These are phyloP conservation scores for Excoecaria cochinchinensis DNA, from an alignment of 345 rosid species.

Conservation along the genomic window DNA sequence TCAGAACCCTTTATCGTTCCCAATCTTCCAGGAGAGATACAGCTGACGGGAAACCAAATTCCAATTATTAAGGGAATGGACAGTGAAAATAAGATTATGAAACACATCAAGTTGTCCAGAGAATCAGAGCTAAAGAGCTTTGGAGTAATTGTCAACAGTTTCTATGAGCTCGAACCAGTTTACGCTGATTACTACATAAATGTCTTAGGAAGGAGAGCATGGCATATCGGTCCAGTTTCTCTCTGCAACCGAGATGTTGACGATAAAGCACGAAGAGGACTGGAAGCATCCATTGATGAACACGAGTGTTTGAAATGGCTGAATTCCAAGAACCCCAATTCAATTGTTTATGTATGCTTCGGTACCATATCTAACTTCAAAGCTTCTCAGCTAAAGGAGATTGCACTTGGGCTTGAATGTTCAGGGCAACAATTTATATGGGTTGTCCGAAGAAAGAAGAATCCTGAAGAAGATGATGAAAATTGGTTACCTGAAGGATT, in stretches of 20 bases:
- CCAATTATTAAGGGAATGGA: neutral
- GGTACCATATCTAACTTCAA: conserved; percentile 31
- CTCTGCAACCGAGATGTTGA: conserved; percentile 15
- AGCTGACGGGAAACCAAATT: conserved; percentile 20
- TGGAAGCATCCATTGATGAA: conserved; percentile 18
- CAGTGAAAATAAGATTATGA: too few species aligned
- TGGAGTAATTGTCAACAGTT: conserved; percentile 66
- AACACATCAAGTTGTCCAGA: neutral
- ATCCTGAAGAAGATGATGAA: conserved; percentile 20
- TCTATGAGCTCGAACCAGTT: conserved; percentile 65
- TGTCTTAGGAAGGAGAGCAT: conserved; percentile 36
- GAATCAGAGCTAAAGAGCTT: conserved; percentile 52
- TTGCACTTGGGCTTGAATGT: conserved; percentile 39
- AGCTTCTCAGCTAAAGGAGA: conserved; percentile 32
- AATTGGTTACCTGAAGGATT: conserved; percentile 43
- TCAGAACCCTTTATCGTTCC: conserved; percentile 34
- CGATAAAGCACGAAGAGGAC: conserved; percentile 23
- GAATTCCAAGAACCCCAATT: conserved; percentile 26
- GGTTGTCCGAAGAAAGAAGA: conserved; percentile 35
- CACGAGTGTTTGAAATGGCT: conserved; percentile 44
- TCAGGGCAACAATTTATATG: conserved; percentile 27
- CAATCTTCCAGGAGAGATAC: conserved; percentile 32
- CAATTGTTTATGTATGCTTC: conserved; percentile 43
- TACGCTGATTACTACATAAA: conserved; percentile 48
- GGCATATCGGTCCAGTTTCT: conserved; percentile 38